These are phyloP conservation scores for Ulvella scutata DNA, from an alignment of 139 green algal genomes.

Conservation along the genomic window DNA sequence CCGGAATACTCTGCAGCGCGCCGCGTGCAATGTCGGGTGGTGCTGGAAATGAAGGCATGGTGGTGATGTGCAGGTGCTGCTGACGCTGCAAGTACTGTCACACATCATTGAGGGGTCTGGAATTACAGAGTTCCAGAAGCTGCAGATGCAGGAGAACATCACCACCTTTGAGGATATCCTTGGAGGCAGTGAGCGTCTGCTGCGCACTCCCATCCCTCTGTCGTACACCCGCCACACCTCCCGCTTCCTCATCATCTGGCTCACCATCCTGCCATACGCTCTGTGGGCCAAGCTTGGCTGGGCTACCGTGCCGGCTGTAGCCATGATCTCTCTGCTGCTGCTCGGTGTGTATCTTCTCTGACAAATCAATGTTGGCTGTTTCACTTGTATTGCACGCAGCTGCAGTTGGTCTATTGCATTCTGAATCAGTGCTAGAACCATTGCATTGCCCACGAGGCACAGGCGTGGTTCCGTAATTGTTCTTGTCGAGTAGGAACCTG, in stretches of 20 bases:
- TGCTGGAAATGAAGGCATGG: too few species aligned
- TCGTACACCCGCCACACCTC: conserved; percentile 25
- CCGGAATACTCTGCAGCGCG: too few species aligned
- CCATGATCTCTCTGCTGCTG: background rate
- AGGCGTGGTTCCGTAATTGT: too few species aligned
- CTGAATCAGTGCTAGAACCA: too few species aligned
- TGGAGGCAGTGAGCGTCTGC: conserved; percentile 35
- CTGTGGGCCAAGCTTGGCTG: conserved; percentile 14
- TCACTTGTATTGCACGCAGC: too few species aligned
- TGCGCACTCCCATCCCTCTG: conserved; percentile 24
- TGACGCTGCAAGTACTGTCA: conserved; percentile 10
- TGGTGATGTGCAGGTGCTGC: background rate
- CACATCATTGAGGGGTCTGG: background rate
- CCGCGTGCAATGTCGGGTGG: too few species aligned
- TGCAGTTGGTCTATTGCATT: too few species aligned
- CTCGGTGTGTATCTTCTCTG: background rate
- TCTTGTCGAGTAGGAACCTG: too few species aligned
- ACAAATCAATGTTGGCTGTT: too few species aligned
- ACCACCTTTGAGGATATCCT: conserved; percentile 50
- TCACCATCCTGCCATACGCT: conserved; percentile 14
- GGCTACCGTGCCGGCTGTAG: conserved; percentile 9
- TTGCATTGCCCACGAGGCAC: too few species aligned
- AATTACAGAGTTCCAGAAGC: conserved; percentile 3
- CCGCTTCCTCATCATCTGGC: conserved; percentile 16
- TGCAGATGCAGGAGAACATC: conserved; percentile 37